Base-by-base conservation (phyloP, 345 rosid genomes). In the Orychophragmus violaceus region DNA sequence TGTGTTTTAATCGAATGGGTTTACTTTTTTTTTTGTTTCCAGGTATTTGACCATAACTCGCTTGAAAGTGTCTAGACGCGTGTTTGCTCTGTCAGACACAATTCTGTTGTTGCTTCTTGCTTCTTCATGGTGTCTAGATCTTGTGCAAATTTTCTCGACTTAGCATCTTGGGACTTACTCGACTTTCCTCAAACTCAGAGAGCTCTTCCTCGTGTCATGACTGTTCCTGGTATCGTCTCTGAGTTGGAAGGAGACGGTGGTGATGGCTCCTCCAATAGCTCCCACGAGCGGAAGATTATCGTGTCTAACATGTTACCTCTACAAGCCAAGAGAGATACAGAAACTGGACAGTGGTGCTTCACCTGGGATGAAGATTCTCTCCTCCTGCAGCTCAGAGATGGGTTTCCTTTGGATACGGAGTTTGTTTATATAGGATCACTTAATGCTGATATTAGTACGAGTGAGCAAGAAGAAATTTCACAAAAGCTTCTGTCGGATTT, bases 121-220 rank as follows among this genome's bases (percentile, higher is more conserved):
- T n/a, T n/a, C n/a, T n/a, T n/a, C n/a, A n/a, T n/a, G n/a, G n/a
- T n/a, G n/a, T n/a, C n/a, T n/a, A n/a, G n/a, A n/a, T n/a, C n/a
- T n/a, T n/a, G n/a, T n/a, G n/a, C n/a, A n/a, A n/a, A n/a, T n/a
- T n/a, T n/a, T 59, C 72, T 84, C 4, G 83, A 89, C 50, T 79
- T 86, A 76, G 84, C 83, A 54, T 61, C 87, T 75, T 86, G 88
- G 70, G 80, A 74, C 59, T 69, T 84, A 49, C 44, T 82, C 65
- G 85, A 86, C n/a, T n/a, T n/a, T n/a, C n/a, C n/a, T n/a, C n/a
- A n/a, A n/a, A n/a, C n/a, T n/a, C n/a, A n/a, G n/a, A n/a, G n/a
- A n/a, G n/a, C 70, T 66, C 82, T 88, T 74, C 92, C 92, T 11
- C 83, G 87, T 70, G 87, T 88, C 74, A 82, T 86, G 79, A 86